These are phyloP conservation scores for Aspergillus affinis DNA, from an alignment of 495 filamentous ascomycete species.

Conservation along the genomic window DNA sequence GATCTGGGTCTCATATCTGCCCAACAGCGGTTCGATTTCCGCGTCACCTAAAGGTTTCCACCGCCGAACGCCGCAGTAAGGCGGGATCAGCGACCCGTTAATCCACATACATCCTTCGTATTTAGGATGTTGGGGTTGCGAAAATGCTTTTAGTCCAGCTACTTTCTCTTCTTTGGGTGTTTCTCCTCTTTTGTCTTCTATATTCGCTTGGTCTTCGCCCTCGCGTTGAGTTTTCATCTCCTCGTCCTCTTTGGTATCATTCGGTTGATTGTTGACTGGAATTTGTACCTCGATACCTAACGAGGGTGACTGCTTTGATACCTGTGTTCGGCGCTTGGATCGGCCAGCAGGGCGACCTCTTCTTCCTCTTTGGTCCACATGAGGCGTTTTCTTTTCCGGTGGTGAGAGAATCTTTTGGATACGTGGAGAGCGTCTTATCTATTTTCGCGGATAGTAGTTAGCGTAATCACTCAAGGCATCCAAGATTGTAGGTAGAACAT, in stretches of 20 bases:
- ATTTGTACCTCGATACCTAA: too few species aligned
- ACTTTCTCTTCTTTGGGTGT: background rate
- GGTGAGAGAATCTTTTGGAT: background rate
- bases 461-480: too few species aligned
- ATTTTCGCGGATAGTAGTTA: too few species aligned
- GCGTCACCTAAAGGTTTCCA: background rate
- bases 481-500: too few species aligned
- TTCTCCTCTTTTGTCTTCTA: too few species aligned
- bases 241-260: background rate
- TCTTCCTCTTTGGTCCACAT: background rate
- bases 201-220: too few species aligned
- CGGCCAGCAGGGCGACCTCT: background rate
- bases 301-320: too few species aligned
- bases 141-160: background rate
- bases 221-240: too few species aligned
- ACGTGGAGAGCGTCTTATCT: background rate
- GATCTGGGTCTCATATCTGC: background rate
- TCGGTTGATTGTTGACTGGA: too few species aligned
- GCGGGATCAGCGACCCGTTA: background rate
- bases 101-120: background rate
- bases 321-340: too few species aligned
- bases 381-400: background rate
- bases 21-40: background rate
- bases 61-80: background rate
- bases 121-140: background rate